A percentile compares a stretch with the other conserved stretches of the same genome.
These are phyloP conservation scores for Corymbia citriodora DNA, from an alignment of 441 rosid species.

Conservation along the genomic window DNA sequence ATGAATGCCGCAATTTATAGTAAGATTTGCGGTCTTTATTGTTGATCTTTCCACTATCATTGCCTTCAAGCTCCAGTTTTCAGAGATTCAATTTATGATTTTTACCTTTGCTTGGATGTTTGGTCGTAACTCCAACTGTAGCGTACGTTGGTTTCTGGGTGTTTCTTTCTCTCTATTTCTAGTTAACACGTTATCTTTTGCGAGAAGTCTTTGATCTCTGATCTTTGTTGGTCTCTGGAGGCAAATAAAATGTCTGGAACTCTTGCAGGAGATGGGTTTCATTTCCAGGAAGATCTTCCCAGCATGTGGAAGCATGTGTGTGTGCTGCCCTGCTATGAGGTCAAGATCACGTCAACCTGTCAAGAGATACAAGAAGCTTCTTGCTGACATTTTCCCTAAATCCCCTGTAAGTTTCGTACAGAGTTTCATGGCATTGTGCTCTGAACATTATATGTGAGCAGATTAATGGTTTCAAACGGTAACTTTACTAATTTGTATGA, in stretches of 20 bases:
- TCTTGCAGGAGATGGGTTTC: slow-evolving; percentile 72
- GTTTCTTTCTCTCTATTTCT: background rate
- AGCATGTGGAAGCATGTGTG: slow-evolving; percentile 96
- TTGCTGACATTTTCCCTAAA: slow-evolving; percentile 90
- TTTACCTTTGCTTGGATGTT: background rate
- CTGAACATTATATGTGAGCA: background rate
- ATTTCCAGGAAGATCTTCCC: slow-evolving; percentile 94
- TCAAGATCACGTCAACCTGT: slow-evolving; percentile 99
- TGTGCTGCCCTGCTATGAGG: slow-evolving; percentile 98
- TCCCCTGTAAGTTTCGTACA: slow-evolving; percentile 49
- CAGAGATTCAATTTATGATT: background rate
- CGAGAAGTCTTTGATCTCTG: background rate
- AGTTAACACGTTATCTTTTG: background rate
- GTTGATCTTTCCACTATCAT: background rate
- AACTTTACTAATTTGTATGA: background rate
- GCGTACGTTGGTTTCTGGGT: background rate
- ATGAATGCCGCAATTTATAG: background rate
- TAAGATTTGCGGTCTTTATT: background rate
- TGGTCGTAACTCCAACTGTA: background rate
- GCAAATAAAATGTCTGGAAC: slow-evolving; percentile 4
- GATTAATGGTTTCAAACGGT: background rate
- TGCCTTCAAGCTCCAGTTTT: background rate
- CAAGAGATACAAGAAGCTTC: slow-evolving; percentile 92
- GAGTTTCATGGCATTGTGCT: background rate
- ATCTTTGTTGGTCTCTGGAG: background rate